Percentiles rank a stretch among this genome's conserved stretches.
phyloP scores from a whole-genome alignment of 2,329 filamentous ascomycete species.

The Exophiala viscosa region DNA sequence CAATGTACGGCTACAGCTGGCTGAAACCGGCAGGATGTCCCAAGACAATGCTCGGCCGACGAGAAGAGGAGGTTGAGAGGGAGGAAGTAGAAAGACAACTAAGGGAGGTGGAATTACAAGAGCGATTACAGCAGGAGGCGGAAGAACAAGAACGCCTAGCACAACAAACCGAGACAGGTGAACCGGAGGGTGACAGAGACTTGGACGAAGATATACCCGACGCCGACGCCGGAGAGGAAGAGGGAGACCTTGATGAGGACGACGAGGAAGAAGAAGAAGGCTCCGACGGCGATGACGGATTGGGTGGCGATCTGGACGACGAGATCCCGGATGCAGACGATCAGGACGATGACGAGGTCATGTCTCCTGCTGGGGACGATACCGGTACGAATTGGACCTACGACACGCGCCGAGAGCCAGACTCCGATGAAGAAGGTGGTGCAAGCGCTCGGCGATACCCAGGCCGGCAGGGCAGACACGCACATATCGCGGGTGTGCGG shows the following conservation, averaged over 20 bases:
- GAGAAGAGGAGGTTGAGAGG: constrained; percentile 83
- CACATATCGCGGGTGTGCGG: constrained; percentile 16
- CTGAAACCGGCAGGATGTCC: constrained; percentile 80
- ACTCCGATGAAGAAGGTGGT: constrained; percentile 20
- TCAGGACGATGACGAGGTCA: constrained; percentile 48
- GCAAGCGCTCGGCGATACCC: neutral
- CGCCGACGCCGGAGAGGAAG: constrained; percentile 38
- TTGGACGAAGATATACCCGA: constrained; percentile 48
- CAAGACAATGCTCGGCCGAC: constrained; percentile 86
- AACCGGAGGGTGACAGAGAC: constrained; percentile 39
- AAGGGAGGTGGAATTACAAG: constrained; percentile 68
- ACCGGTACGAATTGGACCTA: constrained; percentile 30
- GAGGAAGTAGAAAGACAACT: constrained; percentile 78
- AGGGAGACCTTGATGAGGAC: constrained; percentile 41
- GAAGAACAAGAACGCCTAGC: constrained; percentile 40
- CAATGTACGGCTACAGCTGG: constrained; percentile 85
- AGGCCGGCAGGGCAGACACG: constrained; percentile 2
- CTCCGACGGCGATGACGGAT: constrained; percentile 31
- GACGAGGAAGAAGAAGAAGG: constrained; percentile 42
- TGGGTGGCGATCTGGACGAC: constrained; percentile 43
- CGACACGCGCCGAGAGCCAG: constrained; percentile 26
- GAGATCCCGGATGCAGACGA: constrained; percentile 44
- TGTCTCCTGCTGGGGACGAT: constrained; percentile 50
- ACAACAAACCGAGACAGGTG: constrained; percentile 37
- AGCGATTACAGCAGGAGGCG: constrained; percentile 31